Conservation (phyloP, 2,329 filamentous ascomycete species). For the Penicillium sp. region DNA sequence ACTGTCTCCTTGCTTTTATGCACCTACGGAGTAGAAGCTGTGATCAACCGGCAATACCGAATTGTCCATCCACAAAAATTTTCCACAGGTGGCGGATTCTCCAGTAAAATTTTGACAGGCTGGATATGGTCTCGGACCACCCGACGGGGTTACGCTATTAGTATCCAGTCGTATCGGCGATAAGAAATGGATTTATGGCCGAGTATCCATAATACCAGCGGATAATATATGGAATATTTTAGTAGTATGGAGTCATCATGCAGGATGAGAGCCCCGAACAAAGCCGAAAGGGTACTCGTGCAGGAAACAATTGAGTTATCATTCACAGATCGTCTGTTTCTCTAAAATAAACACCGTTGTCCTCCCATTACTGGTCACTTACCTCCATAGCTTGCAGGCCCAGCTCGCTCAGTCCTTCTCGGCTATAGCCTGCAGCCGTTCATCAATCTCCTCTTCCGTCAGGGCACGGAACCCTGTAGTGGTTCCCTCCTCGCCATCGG, state of each 20-base stretch:
- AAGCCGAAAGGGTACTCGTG: slow-evolving; percentile 14
- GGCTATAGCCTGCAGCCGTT: slow-evolving; percentile 93
- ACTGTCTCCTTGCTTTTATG: not conserved
- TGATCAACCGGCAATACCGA: slow-evolving; percentile 1
- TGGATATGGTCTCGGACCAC: not conserved
- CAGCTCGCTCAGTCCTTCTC: slow-evolving; percentile 79
- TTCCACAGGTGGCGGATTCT: not conserved
- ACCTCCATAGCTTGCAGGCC: slow-evolving; percentile 17
- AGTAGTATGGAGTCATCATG: not conserved
- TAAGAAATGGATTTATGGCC: not conserved
- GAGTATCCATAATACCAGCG: not conserved
- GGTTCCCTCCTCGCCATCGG: slow-evolving; percentile 79
- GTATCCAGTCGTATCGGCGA: not conserved
- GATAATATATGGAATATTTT: not conserved
- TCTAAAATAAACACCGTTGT: slow-evolving; percentile 9
- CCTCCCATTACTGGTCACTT: slow-evolving; percentile 16
- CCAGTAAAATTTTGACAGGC: not conserved
- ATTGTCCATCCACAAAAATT: not conserved
- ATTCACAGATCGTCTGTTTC: slow-evolving; percentile 21
- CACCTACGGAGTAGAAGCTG: not conserved
- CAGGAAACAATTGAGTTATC: slow-evolving; percentile 18
- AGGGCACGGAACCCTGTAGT: slow-evolving; percentile 78
- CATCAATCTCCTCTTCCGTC: slow-evolving; percentile 97
- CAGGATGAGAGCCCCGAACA: slow-evolving; percentile 9
- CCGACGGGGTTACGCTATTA: not conserved